Evolutionary conservation across 352 stramenopile species (phyloP).

Genomic region (Pythium rishiriense): DNA sequence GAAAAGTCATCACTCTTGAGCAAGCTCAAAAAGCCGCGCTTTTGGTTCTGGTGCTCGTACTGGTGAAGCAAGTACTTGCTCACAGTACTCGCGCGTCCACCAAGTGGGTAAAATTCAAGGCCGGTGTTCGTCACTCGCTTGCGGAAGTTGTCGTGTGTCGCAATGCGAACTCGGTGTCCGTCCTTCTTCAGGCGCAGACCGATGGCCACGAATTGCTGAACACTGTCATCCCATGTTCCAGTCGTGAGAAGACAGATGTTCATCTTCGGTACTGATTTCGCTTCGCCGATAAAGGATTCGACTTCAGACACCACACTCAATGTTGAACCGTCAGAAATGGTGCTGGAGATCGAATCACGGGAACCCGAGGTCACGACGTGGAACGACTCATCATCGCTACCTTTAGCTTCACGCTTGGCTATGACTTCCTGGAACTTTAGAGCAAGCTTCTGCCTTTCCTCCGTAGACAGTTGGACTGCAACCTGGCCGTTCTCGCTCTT

Average conservation of each 20-base stretch:
- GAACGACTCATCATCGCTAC: constrained; percentile 7
- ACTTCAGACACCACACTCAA: constrained; percentile 1
- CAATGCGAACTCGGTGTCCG: constrained; percentile 90
- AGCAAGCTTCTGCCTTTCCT: constrained; percentile 44
- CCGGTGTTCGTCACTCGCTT: constrained; percentile 56
- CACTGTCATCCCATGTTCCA: constrained; percentile 65
- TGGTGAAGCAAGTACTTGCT: constrained; percentile 50
- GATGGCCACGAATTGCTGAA: constrained; percentile 78
- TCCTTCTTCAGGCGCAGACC: constrained; percentile 67
- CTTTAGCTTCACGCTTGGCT: constrained; percentile 33
- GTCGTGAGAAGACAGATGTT: constrained; percentile 74
- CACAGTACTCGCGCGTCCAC: constrained; percentile 46
- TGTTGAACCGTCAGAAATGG: background rate
- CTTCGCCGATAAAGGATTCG: constrained; percentile 11
- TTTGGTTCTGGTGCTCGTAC: constrained; percentile 38
- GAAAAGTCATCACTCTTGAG: constrained; percentile 40
- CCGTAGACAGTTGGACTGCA: constrained; percentile 38
- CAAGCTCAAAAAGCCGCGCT: constrained; percentile 32
- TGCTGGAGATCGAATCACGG: constrained; percentile 13
- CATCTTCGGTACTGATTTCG: constrained; percentile 44
- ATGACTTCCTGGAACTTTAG: constrained; percentile 41
- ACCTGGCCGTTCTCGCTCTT: constrained; percentile 35
- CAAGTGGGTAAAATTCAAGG: constrained; percentile 73
- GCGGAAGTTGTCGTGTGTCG: constrained; percentile 78
- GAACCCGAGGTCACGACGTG: constrained; percentile 1